phyloP scores from a whole-genome alignment of 2,329 filamentous ascomycete genomes.

The Stachybotrys elegans region DNA sequence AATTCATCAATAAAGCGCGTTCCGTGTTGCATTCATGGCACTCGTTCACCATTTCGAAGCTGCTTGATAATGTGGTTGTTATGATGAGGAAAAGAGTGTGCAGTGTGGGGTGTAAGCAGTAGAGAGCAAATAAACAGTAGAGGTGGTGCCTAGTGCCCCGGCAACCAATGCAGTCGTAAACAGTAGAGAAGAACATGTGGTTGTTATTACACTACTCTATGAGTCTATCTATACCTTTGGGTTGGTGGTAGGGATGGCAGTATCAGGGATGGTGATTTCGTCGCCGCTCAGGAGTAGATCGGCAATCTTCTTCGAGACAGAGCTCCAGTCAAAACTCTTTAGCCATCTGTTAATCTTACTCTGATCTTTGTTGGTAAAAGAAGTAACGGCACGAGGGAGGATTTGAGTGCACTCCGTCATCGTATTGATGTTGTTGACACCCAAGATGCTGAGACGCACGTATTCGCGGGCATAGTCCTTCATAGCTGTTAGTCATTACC shows the following conservation, averaged over 20 bases:
- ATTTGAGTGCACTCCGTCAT: constrained; percentile 51
- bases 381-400: constrained; percentile 29
- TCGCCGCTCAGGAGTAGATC: constrained; percentile 16
- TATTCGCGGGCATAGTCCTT: constrained; percentile 49
- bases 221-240: not conserved
- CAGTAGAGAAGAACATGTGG: too few species aligned
- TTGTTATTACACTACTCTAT: too few species aligned
- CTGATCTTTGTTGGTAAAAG: constrained; percentile 14
- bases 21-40: too few species aligned
- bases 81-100: too few species aligned
- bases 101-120: too few species aligned
- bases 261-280: constrained; percentile 13
- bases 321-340: constrained; percentile 18
- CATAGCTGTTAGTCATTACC: constrained; percentile 3
- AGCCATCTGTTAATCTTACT: constrained; percentile 20
- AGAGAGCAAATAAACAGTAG: too few species aligned
- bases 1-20: too few species aligned
- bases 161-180: too few species aligned
- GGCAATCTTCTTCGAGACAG: constrained; percentile 19
- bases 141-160: too few species aligned
- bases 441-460: constrained; percentile 48
- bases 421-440: constrained; percentile 51
- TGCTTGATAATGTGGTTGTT: too few species aligned
- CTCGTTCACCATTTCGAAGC: too few species aligned
- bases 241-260: constrained; percentile 14